Conservation (phyloP, 2,329 filamentous ascomycete genomes). For the Pseudogymnoascus sp. region DNA sequence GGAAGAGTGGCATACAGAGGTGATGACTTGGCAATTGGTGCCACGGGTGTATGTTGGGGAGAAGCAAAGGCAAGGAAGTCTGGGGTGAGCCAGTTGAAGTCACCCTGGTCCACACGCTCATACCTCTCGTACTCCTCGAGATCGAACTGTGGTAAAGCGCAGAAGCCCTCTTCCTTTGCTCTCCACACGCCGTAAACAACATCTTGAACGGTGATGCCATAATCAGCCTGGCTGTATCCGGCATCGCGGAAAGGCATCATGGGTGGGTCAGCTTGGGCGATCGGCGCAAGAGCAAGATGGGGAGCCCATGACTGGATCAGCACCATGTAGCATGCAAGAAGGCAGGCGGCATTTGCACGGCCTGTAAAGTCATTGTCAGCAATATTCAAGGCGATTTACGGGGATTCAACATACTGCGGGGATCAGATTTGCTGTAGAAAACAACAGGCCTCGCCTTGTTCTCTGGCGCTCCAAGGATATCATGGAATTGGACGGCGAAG, state of each 20-base stretch:
- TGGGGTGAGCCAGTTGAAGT: slow-evolving; percentile 99
- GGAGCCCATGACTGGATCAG: slow-evolving; percentile 96
- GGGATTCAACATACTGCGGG: slow-evolving; percentile 60
- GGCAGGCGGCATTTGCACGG: slow-evolving; percentile 86
- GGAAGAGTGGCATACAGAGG: slow-evolving; percentile 69
- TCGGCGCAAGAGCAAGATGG: slow-evolving; percentile 87
- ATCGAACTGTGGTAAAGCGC: slow-evolving; percentile 86
- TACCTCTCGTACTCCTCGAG: slow-evolving; percentile 95
- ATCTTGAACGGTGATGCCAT: slow-evolving; percentile 90
- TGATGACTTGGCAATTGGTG: slow-evolving; percentile 63
- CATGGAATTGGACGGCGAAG: slow-evolving; percentile 92
- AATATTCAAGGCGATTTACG: slow-evolving; percentile 12
- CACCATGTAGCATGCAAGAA: slow-evolving; percentile 98
- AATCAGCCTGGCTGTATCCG: slow-evolving; percentile 97
- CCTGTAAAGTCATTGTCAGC: slow-evolving; percentile 41
- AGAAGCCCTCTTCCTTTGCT: slow-evolving; percentile 91
- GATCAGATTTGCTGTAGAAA: slow-evolving; percentile 90
- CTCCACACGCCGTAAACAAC: slow-evolving; percentile 98
- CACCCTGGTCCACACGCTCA: slow-evolving; percentile 93
- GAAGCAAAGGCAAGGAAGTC: slow-evolving; percentile 95
- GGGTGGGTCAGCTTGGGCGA: slow-evolving; percentile 92
- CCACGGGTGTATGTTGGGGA: slow-evolving; percentile 72
- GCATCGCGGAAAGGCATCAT: slow-evolving; percentile 98
- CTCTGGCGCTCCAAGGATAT: slow-evolving; percentile 83
- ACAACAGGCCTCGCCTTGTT: slow-evolving; percentile 87